These are phyloP conservation scores for Calonectria crousiana DNA, from an alignment of 2,329 filamentous ascomycete species.

Conservation along the genomic window DNA sequence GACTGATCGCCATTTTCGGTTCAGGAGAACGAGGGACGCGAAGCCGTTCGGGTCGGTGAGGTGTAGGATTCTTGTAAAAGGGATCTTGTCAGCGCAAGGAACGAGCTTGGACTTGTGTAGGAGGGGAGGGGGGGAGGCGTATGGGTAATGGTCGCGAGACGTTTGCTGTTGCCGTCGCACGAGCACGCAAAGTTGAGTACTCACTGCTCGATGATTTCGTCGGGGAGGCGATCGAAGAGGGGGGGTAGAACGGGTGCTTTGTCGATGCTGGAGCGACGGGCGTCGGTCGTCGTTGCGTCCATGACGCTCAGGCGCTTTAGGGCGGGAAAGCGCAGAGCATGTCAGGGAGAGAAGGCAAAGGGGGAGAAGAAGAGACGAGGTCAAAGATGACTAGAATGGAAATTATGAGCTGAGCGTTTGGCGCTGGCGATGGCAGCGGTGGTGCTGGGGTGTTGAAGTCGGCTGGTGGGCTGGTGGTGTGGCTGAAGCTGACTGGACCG, in stretches of 20 bases:
- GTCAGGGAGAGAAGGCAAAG: constrained; percentile 27
- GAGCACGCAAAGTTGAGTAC: constrained; percentile 48
- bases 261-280: constrained; percentile 51
- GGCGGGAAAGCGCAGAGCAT: constrained; percentile 37
- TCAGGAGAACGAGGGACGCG: constrained; percentile 74
- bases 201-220: constrained; percentile 79
- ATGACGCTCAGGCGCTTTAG: constrained; percentile 46
- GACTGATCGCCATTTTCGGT: constrained; percentile 73
- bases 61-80: constrained; percentile 66
- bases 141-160: background rate
- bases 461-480: constrained; percentile 25
- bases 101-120: background rate
- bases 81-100: constrained; percentile 32
- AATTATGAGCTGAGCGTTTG: background rate
- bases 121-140: background rate
- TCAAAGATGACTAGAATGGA: background rate
- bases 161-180: constrained; percentile 3
- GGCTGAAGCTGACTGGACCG: constrained; percentile 29
- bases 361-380: background rate
- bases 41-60: constrained; percentile 72
- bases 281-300: constrained; percentile 44
- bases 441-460: constrained; percentile 8
- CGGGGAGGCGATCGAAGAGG: constrained; percentile 70
- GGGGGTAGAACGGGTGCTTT: constrained; percentile 47
- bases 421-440: background rate